A percentile compares a stretch with the other conserved stretches of the same genome.
Conservation (phyloP, 2,329 filamentous ascomycete genomes). For the Aspergillus floridensis region DNA sequence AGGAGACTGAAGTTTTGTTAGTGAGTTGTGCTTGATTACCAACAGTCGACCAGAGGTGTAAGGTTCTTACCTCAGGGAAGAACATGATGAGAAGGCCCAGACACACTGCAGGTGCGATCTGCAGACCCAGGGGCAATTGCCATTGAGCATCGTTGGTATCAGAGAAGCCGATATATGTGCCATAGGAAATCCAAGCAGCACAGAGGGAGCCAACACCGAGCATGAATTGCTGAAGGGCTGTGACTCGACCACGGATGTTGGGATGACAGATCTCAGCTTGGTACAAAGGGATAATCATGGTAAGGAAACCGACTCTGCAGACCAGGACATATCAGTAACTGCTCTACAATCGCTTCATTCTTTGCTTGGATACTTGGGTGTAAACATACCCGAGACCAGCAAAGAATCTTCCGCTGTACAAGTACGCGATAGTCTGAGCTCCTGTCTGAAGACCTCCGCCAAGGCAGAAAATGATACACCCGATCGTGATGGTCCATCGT, state of each 20-base stretch:
- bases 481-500: slow-evolving; percentile 68
- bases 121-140: slow-evolving; percentile 66
- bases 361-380: background rate
- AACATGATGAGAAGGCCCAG: slow-evolving; percentile 64
- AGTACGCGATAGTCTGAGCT: slow-evolving; percentile 57
- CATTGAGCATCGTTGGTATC: slow-evolving; percentile 53
- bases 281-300: slow-evolving; percentile 69
- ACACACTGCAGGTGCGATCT: slow-evolving; percentile 66
- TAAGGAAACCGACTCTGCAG: slow-evolving; percentile 56
- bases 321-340: slow-evolving; percentile 37
- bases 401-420: slow-evolving; percentile 68
- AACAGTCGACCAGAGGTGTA: background rate
- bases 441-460: slow-evolving; percentile 73
- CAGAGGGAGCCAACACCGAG: slow-evolving; percentile 70
- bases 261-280: slow-evolving; percentile 79
- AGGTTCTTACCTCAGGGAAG: slow-evolving; percentile 61
- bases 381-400: slow-evolving; percentile 52
- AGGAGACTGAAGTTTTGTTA: slow-evolving; percentile 45
- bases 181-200: slow-evolving; percentile 72
- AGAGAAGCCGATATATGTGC: slow-evolving; percentile 54
- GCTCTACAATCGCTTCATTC: slow-evolving; percentile 13
- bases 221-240: slow-evolving; percentile 79
- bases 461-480: slow-evolving; percentile 68
- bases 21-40: background rate
- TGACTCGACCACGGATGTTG: slow-evolving; percentile 71